Base-by-base conservation (phyloP, 257 asterid genomes). In the Orobanche coerulescens region DNA sequence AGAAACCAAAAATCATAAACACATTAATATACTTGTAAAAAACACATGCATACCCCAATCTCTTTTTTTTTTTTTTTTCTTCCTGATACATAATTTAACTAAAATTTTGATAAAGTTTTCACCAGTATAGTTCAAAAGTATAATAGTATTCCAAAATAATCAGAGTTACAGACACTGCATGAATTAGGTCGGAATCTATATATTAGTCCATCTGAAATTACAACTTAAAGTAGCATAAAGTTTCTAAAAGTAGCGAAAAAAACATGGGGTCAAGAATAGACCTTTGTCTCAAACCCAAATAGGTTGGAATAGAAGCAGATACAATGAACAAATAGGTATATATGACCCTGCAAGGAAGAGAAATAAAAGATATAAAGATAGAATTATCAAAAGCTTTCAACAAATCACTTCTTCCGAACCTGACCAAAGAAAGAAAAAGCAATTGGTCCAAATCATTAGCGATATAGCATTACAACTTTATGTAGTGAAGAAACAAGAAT, bases 231-330 rank as follows among this genome's bases (percentile, higher is more conserved):
- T 40, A 16, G 52, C 30, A 60, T 13, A 9, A 48, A 37, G 23
- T 40, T 30, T 40, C 4, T 26, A 6, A 40, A 24, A 19, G 16
- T 1, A 5, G 12, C 40, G 8, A 42, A 15, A 10, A 42, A 65
- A 24, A 18, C 23, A 64, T 36, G 19, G 15, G 54, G 71, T 50
- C 60, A 52, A 62, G 60, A 62, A 24, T 72, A 67, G 53, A 89
- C 99, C 99, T 86, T 93, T 39, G 99, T 93, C 86, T 93, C 99
- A 76, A 84, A 93, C 61, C 99, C 96, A 59, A 93, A 90, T 24
- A 93, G 78, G 77, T 93, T 93, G 73, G 99, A 90, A 62, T 93
- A 93, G 70, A 93, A 93, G 95, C 99, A 93, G 70, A 93, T 76
- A 59, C 51, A 57, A 80, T 73, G 94, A 22, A 61, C 95, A 79